Conservation (phyloP, 176 grass and related monocot species). For the Hsuehochloa calcarea region DNA sequence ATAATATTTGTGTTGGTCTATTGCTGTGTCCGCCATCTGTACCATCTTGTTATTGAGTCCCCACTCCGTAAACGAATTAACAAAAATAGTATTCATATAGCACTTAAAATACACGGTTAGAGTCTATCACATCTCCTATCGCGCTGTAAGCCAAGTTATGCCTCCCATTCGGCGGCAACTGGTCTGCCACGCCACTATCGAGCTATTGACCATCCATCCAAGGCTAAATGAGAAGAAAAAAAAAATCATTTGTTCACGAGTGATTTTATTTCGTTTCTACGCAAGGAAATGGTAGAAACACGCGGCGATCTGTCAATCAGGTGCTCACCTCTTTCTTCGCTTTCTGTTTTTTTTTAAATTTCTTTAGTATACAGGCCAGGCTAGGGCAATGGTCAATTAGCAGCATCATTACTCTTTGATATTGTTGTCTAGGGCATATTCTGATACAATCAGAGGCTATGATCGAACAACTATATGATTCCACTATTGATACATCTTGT, state of each 20-base stretch:
- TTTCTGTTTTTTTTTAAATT: background rate
- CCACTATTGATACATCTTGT: background rate
- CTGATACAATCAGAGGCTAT: background rate
- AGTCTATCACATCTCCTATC: too few species aligned
- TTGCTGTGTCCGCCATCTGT: background rate
- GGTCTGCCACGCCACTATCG: too few species aligned
- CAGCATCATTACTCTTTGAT: background rate
- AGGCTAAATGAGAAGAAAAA: too few species aligned
- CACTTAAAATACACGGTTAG: too few species aligned
- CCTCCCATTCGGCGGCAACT: too few species aligned
- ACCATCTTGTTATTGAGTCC: background rate
- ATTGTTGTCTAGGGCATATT: background rate
- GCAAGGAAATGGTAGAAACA: background rate
- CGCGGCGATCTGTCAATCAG: background rate
- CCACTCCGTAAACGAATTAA: too few species aligned
- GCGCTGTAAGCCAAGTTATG: too few species aligned
- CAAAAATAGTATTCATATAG: too few species aligned
- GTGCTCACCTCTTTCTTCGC: background rate
- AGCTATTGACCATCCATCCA: background rate
- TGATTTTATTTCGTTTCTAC: background rate
- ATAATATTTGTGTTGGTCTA: background rate
- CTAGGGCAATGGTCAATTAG: background rate
- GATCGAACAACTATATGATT: background rate
- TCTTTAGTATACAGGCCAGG: background rate
- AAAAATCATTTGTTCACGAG: background rate